These are phyloP conservation scores for Teunomyces stri DNA, from an alignment of 805 yeast genomes.

Conservation along the genomic window DNA sequence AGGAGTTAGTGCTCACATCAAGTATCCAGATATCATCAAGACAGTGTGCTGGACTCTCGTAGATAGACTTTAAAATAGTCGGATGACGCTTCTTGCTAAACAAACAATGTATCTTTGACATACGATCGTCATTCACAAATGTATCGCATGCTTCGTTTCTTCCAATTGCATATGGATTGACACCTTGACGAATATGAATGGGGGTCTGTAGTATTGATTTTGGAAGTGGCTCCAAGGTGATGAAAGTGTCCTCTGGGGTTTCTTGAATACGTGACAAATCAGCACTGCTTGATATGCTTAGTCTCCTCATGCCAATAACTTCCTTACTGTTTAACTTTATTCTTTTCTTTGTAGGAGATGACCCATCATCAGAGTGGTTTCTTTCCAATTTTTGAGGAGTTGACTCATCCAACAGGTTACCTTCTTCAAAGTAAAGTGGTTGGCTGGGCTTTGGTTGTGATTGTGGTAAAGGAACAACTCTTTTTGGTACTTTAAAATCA, in stretches of 20 bases:
- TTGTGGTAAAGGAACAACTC: slow-evolving; percentile 44
- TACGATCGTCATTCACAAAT: slow-evolving; percentile 64
- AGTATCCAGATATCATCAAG: slow-evolving; percentile 76
- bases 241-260: slow-evolving; percentile 58
- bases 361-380: slow-evolving; percentile 2
- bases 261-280: not conserved
- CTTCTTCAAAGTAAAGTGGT: slow-evolving; percentile 14
- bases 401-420: slow-evolving; percentile 15
- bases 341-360: slow-evolving; percentile 4
- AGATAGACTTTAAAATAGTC: slow-evolving; percentile 45
- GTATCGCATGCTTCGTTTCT: slow-evolving; percentile 63
- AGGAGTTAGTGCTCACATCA: slow-evolving; percentile 78
- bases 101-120: slow-evolving; percentile 83
- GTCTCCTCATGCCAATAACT: not conserved
- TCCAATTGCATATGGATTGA: slow-evolving; percentile 70
- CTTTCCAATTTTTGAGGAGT: not conserved
- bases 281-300: not conserved
- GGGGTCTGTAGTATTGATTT: slow-evolving; percentile 46
- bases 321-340: slow-evolving; percentile 7
- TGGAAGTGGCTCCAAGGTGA: slow-evolving; percentile 31
- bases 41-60: slow-evolving; percentile 71
- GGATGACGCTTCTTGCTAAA: slow-evolving; percentile 63
- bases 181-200: slow-evolving; percentile 64
- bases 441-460: slow-evolving; percentile 25
- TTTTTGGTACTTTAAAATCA: slow-evolving; percentile 43